Percentiles rank a stretch among this genome's conserved stretches.
Conservation (phyloP, 2,329 filamentous ascomycete species). For the Verticillium nonalfalfae region DNA sequence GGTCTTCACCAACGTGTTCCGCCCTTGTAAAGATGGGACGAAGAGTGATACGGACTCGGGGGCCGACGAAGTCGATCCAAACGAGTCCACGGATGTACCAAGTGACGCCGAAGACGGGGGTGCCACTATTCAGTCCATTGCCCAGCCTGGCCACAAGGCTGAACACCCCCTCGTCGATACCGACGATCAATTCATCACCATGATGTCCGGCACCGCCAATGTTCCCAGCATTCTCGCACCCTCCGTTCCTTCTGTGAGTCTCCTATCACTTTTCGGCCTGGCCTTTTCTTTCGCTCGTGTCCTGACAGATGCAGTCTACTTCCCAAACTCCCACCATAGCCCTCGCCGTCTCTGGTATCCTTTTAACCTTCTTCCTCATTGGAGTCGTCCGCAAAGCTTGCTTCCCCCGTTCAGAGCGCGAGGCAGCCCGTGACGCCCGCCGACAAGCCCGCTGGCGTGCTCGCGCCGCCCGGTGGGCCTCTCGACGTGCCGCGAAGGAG, state of each 20-base stretch:
- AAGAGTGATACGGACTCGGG: background rate
- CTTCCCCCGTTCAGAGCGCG: background rate
- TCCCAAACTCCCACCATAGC: background rate
- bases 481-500: background rate
- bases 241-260: background rate
- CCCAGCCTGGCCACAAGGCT: background rate
- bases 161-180: background rate
- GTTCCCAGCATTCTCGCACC: background rate
- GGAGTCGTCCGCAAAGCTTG: background rate
- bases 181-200: background rate
- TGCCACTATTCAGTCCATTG: background rate
- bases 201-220: background rate
- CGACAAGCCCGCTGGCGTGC: background rate
- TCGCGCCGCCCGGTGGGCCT: background rate
- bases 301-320: background rate
- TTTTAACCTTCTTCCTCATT: background rate
- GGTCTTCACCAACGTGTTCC: background rate
- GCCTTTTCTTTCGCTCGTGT: background rate
- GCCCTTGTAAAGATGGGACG: background rate
- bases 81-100: background rate
- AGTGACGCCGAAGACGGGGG: background rate
- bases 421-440: background rate
- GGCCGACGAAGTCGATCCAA: background rate
- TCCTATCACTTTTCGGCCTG: background rate
- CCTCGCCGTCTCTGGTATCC: conserved; percentile 15